Conservation (phyloP, 2,329 filamentous ascomycete species). For the Ophiostoma perfectum region DNA sequence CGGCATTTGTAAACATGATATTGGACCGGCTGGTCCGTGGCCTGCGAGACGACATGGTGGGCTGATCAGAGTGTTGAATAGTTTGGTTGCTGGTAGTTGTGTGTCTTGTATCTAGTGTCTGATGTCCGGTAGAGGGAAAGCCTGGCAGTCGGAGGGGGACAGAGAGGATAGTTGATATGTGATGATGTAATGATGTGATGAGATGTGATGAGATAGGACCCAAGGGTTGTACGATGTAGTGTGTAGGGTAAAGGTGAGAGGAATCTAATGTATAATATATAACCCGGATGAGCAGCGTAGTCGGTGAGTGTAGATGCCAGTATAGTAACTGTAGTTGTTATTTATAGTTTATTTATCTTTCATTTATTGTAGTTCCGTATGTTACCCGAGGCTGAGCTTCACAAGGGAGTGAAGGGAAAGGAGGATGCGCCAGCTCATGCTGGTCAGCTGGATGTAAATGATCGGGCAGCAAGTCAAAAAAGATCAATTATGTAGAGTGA, state of each 20-base stretch:
- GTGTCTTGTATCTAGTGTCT: not conserved
- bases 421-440: constrained; percentile 22
- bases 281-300: not conserved
- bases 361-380: not conserved
- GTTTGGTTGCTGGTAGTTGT: not conserved
- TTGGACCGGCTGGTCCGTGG: constrained; percentile 42
- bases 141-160: not conserved
- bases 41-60: constrained; percentile 33
- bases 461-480: constrained; percentile 2
- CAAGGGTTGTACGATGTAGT: not conserved
- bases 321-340: not conserved
- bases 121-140: not conserved
- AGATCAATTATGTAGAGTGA: not conserved
- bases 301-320: not conserved
- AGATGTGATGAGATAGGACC: not conserved
- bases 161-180: not conserved
- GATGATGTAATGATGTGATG: not conserved
- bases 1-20: constrained; percentile 64
- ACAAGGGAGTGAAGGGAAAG: constrained; percentile 15
- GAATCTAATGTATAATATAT: not conserved
- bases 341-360: not conserved
- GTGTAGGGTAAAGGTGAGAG: not conserved
- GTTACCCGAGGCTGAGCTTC: constrained; percentile 18
- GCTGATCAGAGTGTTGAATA: not conserved
- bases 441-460: constrained; percentile 12